Percentiles rank a stretch among this genome's conserved stretches.
Evolutionary conservation across 345 rosid genomes (phyloP).

Genomic region (Ceriops zippeliana): DNA sequence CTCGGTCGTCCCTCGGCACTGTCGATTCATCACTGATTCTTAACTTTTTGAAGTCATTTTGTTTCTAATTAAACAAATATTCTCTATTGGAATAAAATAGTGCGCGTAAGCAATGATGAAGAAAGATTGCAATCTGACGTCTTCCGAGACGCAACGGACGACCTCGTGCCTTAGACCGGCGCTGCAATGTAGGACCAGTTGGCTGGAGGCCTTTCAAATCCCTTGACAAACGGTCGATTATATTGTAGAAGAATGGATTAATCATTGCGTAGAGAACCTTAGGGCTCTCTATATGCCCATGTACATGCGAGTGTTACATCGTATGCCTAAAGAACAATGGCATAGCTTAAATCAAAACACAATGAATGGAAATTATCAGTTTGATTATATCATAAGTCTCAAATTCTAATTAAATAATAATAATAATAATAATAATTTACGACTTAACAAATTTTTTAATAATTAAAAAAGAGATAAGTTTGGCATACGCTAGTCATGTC

Average conservation of each 20-base stretch:
- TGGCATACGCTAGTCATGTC: conserved; percentile 13
- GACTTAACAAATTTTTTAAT: too few relatives aligned
- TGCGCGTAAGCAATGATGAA: conserved; percentile 40
- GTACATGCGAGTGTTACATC: too few relatives aligned
- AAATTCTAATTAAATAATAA: too few relatives aligned
- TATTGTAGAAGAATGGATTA: background rate
- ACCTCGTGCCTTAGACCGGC: background rate
- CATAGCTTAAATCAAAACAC: too few relatives aligned
- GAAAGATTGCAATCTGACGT: conserved; percentile 26
- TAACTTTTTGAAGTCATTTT: background rate
- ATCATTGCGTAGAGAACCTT: too few relatives aligned
- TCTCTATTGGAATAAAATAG: background rate
- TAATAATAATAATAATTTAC: too few relatives aligned
- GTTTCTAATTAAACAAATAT: background rate
- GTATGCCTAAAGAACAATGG: too few relatives aligned
- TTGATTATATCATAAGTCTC: too few relatives aligned
- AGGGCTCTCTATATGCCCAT: too few relatives aligned
- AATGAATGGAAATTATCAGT: too few relatives aligned
- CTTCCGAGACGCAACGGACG: conserved; percentile 8
- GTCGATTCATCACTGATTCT: background rate
- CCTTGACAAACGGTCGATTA: conserved; percentile 10
- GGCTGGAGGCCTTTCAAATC: background rate
- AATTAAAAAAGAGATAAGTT: background rate
- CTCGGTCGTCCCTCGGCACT: background rate
- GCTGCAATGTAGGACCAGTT: conserved; percentile 23